Conservation (phyloP, 257 asterid species). For the Solanum chiquidenum region DNA sequence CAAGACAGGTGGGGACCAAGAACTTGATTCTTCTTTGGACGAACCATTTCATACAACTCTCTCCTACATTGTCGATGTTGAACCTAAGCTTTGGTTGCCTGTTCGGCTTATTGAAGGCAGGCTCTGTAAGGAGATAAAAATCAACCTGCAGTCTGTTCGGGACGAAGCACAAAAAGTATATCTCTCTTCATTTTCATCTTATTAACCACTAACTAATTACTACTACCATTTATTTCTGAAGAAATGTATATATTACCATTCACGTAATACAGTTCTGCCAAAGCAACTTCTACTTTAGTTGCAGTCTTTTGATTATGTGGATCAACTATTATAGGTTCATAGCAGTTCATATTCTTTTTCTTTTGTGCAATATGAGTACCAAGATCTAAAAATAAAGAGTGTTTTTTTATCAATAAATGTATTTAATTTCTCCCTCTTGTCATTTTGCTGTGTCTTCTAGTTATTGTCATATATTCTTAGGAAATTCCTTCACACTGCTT, state of each 20-base stretch:
- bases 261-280: not conserved
- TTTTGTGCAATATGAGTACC: not conserved
- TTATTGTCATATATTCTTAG: not conserved
- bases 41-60: constrained; percentile 45
- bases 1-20: constrained; percentile 9
- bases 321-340: not conserved
- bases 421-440: not conserved
- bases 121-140: constrained; percentile 54
- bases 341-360: not conserved
- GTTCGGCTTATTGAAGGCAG: constrained; percentile 71
- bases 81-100: constrained; percentile 81
- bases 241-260: not conserved
- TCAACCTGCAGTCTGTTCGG: constrained; percentile 53
- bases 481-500: not conserved
- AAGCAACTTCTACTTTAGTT: not conserved
- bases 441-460: not conserved
- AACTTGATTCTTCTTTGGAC: constrained; percentile 17
- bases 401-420: no score
- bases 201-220: not conserved
- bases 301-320: not conserved
- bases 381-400: not conserved
- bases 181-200: constrained; percentile 3
- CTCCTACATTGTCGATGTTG: constrained; percentile 49
- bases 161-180: constrained; percentile 48
- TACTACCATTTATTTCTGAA: not conserved